Percentiles rank a stretch among this genome's conserved stretches.
These are phyloP conservation scores for Aspergillus hancockii DNA, from an alignment of 495 filamentous ascomycete species.

Conservation along the genomic window DNA sequence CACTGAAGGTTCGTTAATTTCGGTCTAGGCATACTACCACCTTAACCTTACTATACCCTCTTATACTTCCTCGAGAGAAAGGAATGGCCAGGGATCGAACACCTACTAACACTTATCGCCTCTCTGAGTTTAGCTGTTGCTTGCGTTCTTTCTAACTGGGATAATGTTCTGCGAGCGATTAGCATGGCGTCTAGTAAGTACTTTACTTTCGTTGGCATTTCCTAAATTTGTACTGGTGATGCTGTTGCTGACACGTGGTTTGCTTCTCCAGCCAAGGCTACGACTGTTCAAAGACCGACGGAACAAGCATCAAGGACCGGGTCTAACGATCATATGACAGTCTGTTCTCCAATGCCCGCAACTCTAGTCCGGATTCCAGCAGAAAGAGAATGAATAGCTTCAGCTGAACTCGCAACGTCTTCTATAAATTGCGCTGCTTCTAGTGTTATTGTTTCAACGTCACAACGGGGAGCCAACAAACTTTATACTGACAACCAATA, in stretches of 20 bases:
- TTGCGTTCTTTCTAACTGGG: conserved; percentile 90
- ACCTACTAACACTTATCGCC: conserved; percentile 7
- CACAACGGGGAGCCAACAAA: not conserved
- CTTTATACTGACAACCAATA: not conserved
- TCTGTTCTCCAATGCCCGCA: conserved; percentile 30
- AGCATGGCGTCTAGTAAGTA: conserved; percentile 90
- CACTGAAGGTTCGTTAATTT: conserved; percentile 70
- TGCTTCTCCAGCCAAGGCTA: conserved; percentile 15
- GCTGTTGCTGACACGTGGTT: not conserved
- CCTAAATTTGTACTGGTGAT: not conserved
- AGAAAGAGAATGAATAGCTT: conserved; percentile 24
- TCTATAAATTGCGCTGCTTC: not conserved
- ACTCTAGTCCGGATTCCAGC: conserved; percentile 45
- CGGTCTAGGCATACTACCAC: not conserved
- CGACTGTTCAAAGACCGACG: not conserved
- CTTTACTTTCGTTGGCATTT: not conserved
- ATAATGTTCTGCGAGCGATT: conserved; percentile 90
- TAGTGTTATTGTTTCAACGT: not conserved
- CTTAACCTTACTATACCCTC: not conserved
- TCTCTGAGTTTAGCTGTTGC: conserved; percentile 69
- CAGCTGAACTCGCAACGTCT: conserved; percentile 15
- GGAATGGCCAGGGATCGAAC: not conserved
- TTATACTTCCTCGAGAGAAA: not conserved
- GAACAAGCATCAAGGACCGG: conserved; percentile 4
- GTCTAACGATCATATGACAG: conserved; percentile 12